Evolutionary conservation across 2,329 filamentous ascomycete genomes (phyloP).

Genomic region (Aspergillus candidus): DNA sequence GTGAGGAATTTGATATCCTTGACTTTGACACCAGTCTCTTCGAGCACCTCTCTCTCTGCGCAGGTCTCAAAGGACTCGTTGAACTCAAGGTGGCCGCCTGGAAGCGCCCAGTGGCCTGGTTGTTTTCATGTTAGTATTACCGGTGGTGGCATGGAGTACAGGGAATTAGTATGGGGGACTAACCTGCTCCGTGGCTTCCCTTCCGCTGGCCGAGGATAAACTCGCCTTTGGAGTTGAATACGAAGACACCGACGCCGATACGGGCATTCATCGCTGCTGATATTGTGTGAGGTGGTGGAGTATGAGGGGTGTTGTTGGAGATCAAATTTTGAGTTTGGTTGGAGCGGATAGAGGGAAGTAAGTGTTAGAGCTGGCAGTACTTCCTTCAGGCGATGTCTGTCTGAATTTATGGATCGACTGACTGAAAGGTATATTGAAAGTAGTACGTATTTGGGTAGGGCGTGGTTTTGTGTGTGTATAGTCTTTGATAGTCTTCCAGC

Average conservation of each 20-base stretch:
- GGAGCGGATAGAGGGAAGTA: no score
- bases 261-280: conserved; percentile 2
- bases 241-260: conserved; percentile 13
- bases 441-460: no score
- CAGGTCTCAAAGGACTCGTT: conserved; percentile 58
- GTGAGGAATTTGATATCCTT: conserved; percentile 49
- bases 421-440: no score
- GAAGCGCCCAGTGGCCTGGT: conserved; percentile 59
- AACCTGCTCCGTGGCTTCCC: conserved; percentile 15
- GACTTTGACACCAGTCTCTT: conserved; percentile 63
- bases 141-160: no score
- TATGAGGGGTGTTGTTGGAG: neutral
- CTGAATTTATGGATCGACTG: no score
- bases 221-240: conserved; percentile 8
- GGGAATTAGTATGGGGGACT: no score
- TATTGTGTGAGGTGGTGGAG: neutral
- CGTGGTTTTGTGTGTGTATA: no score
- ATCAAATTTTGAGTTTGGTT: neutral
- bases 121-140: neutral
- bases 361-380: no score
- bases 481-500: no score
- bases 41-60: conserved; percentile 59
- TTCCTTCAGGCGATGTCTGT: no score
- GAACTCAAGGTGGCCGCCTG: conserved; percentile 70
- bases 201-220: conserved; percentile 12